Conservation (phyloP, 768 basidiomycete species). For the Stropharia rugosoannulata region DNA sequence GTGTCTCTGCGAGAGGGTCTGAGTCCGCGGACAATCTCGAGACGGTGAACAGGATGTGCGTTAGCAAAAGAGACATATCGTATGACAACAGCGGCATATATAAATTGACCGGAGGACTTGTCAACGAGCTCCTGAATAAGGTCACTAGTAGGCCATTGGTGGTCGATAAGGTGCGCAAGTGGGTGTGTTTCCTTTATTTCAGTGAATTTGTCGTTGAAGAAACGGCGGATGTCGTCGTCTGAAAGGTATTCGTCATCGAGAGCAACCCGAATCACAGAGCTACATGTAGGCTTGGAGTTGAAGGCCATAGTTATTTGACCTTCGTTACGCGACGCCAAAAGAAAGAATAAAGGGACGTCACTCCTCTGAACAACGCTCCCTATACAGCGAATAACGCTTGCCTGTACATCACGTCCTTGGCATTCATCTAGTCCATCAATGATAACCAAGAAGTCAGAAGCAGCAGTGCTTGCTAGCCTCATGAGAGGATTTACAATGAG, state of each 20-base stretch:
- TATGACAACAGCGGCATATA: slow-evolving; percentile 13
- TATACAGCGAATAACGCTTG: not conserved
- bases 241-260: slow-evolving; percentile 10
- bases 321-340: slow-evolving; percentile 6
- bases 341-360: not conserved
- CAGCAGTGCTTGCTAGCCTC: not conserved
- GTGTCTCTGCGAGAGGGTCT: not conserved
- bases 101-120: slow-evolving; percentile 22
- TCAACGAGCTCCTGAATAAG: slow-evolving; percentile 18
- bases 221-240: slow-evolving; percentile 8
- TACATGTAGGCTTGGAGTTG: not conserved
- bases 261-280: not conserved
- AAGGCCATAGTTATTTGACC: slow-evolving; percentile 5
- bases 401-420: not conserved
- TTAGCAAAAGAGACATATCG: slow-evolving; percentile 7
- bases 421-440: slow-evolving; percentile 16
- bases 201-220: slow-evolving; percentile 6
- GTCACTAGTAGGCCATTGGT: not conserved
- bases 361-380: not conserved
- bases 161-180: slow-evolving; percentile 2
- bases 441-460: not conserved
- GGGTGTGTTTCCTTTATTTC: slow-evolving; percentile 5
- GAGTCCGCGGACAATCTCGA: slow-evolving; percentile 5
- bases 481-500: slow-evolving; percentile 4
- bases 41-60: slow-evolving; percentile 7